A percentile compares a stretch with the other conserved stretches of the same genome.
These are phyloP conservation scores for Fonsecaea pedrosoi DNA, from an alignment of 2,329 filamentous ascomycete species.

Conservation along the genomic window DNA sequence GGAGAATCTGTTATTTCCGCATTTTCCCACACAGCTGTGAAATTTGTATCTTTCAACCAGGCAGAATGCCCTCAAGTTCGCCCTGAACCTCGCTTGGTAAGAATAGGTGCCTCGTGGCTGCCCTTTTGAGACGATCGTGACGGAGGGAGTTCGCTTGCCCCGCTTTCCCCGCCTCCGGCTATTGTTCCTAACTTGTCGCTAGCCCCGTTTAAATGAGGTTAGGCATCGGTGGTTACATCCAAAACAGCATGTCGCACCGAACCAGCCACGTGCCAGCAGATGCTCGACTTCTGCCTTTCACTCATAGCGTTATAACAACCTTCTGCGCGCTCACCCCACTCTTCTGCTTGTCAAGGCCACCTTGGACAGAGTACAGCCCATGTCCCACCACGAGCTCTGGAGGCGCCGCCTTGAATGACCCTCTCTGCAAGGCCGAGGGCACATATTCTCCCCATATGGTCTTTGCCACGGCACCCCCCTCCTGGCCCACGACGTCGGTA, in stretches of 20 bases:
- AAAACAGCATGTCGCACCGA: neutral
- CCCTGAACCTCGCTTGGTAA: neutral
- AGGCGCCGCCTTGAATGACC: neutral
- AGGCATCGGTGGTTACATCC: no score
- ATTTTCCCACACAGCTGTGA: neutral
- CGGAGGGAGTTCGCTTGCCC: neutral
- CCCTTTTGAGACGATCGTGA: neutral
- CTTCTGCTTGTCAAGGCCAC: conserved; percentile 47
- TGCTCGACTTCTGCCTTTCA: neutral
- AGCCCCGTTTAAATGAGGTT: neutral
- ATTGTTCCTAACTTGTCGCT: neutral
- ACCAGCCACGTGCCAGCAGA: neutral
- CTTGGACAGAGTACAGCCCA: conserved; percentile 45
- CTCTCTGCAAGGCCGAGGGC: conserved; percentile 9
- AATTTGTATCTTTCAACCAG: neutral
- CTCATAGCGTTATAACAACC: conserved; percentile 43
- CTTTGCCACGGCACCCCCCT: conserved; percentile 68
- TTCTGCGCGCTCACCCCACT: conserved; percentile 51
- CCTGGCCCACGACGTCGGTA: conserved; percentile 44
- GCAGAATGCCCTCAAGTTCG: neutral
- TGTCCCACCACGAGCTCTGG: conserved; percentile 8
- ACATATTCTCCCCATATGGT: conserved; percentile 28
- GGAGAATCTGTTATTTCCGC: neutral
- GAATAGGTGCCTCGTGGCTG: no score
- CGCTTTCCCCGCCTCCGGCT: neutral